Evolutionary conservation across 2,329 filamentous ascomycete genomes (phyloP).

Genomic region (Tolypocladium nubicola): DNA sequence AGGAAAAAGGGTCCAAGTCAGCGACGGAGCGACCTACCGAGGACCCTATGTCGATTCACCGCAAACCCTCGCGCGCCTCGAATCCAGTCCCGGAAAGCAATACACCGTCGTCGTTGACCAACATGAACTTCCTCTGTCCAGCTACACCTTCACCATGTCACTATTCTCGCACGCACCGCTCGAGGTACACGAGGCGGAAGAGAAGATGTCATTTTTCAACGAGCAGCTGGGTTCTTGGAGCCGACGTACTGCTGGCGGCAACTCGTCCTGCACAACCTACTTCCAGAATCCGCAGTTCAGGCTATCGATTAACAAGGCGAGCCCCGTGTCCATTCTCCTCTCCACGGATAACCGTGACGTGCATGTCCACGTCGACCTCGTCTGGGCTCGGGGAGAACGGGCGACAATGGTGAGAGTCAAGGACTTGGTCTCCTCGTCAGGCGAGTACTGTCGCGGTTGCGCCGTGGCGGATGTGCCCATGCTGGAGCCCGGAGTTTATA

Average conservation of each 20-base stretch:
- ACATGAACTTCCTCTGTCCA: conserved; percentile 61
- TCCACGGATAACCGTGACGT: conserved; percentile 56
- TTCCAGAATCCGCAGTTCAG: conserved; percentile 81
- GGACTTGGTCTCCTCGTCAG: conserved; percentile 73
- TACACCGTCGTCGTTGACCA: conserved; percentile 64
- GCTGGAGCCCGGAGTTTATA: conserved; percentile 68
- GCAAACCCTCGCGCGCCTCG: conserved; percentile 72
- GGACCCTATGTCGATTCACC: conserved; percentile 90
- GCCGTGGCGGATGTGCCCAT: conserved; percentile 53
- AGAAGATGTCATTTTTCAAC: conserved; percentile 47
- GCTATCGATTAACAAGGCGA: conserved; percentile 44
- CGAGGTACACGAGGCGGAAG: conserved; percentile 47
- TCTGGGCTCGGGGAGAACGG: conserved; percentile 66
- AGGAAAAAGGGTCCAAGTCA: conserved; percentile 64
- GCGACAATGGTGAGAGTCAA: conserved; percentile 58
- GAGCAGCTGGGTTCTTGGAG: conserved; percentile 63
- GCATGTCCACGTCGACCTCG: conserved; percentile 74
- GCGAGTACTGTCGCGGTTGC: conserved; percentile 78
- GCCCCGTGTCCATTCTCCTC: conserved; percentile 63
- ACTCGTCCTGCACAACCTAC: conserved; percentile 65
- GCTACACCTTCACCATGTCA: conserved; percentile 79
- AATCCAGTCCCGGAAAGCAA: conserved; percentile 23
- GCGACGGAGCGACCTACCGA: conserved; percentile 59
- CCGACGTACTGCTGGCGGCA: conserved; percentile 71
- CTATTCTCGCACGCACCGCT: conserved; percentile 62